Percentiles rank a stretch among this genome's conserved stretches.
Conservation (phyloP, 176 grass and related monocot genomes). For the Aegilops tauschii region DNA sequence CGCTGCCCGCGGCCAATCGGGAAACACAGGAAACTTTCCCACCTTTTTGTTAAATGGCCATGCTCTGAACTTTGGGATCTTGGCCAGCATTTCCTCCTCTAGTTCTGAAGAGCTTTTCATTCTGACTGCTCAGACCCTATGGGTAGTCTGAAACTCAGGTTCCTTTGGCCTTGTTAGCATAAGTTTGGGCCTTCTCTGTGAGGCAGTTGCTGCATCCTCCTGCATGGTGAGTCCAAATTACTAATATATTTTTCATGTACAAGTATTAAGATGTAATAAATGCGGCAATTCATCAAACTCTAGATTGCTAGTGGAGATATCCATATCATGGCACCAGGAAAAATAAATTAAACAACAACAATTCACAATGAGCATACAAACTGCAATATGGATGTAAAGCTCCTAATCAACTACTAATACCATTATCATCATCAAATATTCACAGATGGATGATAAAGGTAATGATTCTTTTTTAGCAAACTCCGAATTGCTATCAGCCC, state of each 20-base stretch:
- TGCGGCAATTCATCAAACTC: background rate
- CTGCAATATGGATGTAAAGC: too few relatives aligned
- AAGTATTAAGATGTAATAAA: conserved; percentile 8
- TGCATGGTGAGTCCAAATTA: conserved; percentile 27
- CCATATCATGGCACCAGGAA: background rate
- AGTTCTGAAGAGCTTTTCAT: conserved; percentile 78
- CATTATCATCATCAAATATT: too few relatives aligned
- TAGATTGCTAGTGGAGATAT: background rate
- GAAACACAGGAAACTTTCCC: conserved; percentile 2
- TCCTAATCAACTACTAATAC: too few relatives aligned
- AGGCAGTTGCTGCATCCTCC: conserved; percentile 17
- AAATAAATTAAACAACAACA: background rate
- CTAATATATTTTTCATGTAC: background rate
- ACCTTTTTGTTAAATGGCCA: conserved; percentile 91
- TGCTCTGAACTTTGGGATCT: conserved; percentile 97
- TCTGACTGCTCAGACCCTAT: conserved; percentile 70
- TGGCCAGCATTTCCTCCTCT: conserved; percentile 87
- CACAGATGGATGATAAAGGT: too few relatives aligned
- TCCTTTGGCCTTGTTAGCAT: conserved; percentile 76
- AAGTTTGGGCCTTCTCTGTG: conserved; percentile 58
- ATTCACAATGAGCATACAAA: too few relatives aligned
- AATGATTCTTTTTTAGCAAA: too few relatives aligned
- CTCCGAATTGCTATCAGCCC: too few relatives aligned
- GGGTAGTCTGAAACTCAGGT: conserved; percentile 72
- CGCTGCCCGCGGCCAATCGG: too few relatives aligned